Evolutionary conservation across 228 moss, liverwort and hornwort genomes (phyloP).

Genomic region (Sphagnum magellanicum): DNA sequence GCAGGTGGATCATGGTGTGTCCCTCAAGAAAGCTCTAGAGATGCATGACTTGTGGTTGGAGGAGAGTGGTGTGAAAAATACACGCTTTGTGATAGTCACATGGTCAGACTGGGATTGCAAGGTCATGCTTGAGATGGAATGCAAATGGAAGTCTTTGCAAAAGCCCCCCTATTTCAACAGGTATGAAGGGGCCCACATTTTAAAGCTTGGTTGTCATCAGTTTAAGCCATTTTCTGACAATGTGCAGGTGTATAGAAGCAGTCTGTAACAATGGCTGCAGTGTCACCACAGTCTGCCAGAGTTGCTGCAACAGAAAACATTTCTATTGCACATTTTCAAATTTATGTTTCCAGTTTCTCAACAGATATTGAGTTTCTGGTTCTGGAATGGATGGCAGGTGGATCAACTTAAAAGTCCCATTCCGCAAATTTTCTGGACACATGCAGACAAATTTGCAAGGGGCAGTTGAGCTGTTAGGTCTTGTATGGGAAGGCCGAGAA

Average conservation of each 20-base stretch:
- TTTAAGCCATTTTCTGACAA: not conserved
- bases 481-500: constrained; percentile 24
- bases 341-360: too few species aligned
- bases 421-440: constrained; percentile 1
- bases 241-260: not conserved
- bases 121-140: not conserved
- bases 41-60: not conserved
- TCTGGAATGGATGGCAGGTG: constrained; percentile 12
- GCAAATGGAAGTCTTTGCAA: not conserved
- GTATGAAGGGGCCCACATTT: not conserved
- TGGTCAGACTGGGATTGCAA: not conserved
- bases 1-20: not conserved
- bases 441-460: constrained; percentile 23
- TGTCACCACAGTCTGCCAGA: not conserved
- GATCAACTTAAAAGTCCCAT: constrained; percentile 21
- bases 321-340: not conserved
- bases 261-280: too few species aligned
- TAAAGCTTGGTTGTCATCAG: not conserved
- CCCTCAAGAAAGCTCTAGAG: not conserved
- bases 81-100: not conserved
- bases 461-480: constrained; percentile 19
- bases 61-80: not conserved
- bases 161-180: not conserved
- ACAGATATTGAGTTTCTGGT: too few species aligned
- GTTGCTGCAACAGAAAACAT: not conserved